Base-by-base conservation (phyloP, 2,329 filamentous ascomycete genomes). In the Trichoderma semiorbis region DNA sequence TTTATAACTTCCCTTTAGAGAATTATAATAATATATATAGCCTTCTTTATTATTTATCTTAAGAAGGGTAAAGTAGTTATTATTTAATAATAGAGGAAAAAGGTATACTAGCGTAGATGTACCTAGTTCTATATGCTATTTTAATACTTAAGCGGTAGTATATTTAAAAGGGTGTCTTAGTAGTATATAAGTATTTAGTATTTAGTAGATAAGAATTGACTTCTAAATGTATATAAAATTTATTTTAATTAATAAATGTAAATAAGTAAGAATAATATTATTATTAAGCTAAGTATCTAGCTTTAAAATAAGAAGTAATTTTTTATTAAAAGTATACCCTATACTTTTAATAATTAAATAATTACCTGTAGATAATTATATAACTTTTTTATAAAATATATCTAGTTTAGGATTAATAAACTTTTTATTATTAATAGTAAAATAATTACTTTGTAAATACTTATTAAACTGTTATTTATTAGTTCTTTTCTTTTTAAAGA, bases 221-320 rank as follows among this genome's bases (percentile, higher is more conserved):
- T 71, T 71, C 14, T 67, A 58, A 50, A 74, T 60, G 18, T 39
- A 47, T 18, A 74, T 39, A 43, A 65, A 75, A 7, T 57, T 8
- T 14, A 71, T 28, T 34, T 71, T 75, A 21, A 71, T 66, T 26
- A 67, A 74, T 26, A 75, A 30, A 24, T 73, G 62, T 58, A 74
- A 64, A 43, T 57, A 74, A 34, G 70, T 57, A 26, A 69, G 8
- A 12, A 70, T 64, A 28, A 57, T 57, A 47, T 57, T 24, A n/a
- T 63, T 30, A 34, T 16, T 68, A 10, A 72, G 32, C 50, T 47
- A 65, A 16, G 32, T 62, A 34, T 16, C n/a, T 63, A 26, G 43
- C 32, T 7, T 34, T 16, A 72, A 21, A 14, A 10, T 68, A 21
- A 7, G 12, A 32, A 72, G 64, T 14, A 36, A 63, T 21, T 68